These are phyloP conservation scores for Eutrema yunnanense DNA, from an alignment of 345 rosid species.

Conservation along the genomic window DNA sequence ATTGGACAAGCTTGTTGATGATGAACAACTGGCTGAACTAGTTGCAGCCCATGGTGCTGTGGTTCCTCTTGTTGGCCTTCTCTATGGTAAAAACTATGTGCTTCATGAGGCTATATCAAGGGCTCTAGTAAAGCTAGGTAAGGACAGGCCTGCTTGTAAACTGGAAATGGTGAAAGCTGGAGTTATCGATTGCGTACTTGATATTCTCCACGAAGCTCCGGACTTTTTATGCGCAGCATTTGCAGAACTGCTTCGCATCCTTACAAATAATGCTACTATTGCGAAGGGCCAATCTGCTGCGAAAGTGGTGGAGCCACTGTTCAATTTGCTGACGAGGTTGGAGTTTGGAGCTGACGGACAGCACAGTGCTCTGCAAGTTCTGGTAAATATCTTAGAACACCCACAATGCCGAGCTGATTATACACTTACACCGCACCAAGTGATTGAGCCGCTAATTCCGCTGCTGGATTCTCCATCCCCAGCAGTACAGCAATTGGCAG, in stretches of 20 bases:
- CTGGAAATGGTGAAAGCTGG: conserved; percentile 99
- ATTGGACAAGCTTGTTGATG: conserved; percentile 90
- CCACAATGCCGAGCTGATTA: conserved; percentile 91
- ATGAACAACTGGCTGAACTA: conserved; percentile 96
- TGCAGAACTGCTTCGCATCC: conserved; percentile 85
- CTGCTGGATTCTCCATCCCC: conserved; percentile 90
- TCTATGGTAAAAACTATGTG: conserved; percentile 74
- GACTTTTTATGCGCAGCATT: conserved; percentile 92
- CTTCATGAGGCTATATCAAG: conserved; percentile 97
- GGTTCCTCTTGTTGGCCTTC: conserved; percentile 97
- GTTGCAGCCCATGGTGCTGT: conserved; percentile 99
- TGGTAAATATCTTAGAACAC: conserved; percentile 92
- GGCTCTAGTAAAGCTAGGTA: conserved; percentile 94
- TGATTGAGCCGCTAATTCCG: conserved; percentile 89
- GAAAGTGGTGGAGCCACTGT: conserved; percentile 91
- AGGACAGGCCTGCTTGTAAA: conserved; percentile 96
- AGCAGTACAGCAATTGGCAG: conserved; percentile 94
- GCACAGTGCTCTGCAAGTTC: conserved; percentile 91
- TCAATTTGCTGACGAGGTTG: conserved; percentile 57
- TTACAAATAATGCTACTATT: conserved; percentile 92
- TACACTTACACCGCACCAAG: conserved; percentile 71
- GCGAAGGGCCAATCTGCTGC: conserved; percentile 96
- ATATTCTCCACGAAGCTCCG: conserved; percentile 91
- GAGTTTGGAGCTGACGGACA: conserved; percentile 96
- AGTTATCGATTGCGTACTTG: conserved; percentile 80